Evolutionary conservation across 2,329 filamentous ascomycete genomes (phyloP).

Genomic region (Gaeumannomyces tritici): DNA sequence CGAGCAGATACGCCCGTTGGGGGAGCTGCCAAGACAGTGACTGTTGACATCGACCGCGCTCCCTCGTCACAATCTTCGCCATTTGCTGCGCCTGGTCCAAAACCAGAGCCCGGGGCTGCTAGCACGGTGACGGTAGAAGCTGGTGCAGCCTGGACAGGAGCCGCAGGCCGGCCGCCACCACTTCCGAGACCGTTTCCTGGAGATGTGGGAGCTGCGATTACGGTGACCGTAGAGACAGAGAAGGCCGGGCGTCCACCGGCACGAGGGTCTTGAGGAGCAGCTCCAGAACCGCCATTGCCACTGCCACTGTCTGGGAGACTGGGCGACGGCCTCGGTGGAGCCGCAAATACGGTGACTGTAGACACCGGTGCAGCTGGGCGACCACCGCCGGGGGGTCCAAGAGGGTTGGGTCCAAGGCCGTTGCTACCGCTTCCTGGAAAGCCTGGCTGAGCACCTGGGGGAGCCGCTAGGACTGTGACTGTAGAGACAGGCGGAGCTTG

Average conservation of each 20-base stretch:
- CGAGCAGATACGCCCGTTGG: neutral
- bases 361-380: neutral
- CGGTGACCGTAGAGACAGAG: conserved; percentile 3
- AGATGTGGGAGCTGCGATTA: neutral
- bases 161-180: neutral
- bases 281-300: conserved; percentile 3
- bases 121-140: neutral
- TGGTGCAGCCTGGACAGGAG: neutral
- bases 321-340: neutral
- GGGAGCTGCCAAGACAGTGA: conserved; percentile 1
- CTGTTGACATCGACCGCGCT: neutral
- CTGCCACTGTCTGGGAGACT: neutral
- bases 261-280: neutral
- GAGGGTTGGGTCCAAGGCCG: neutral
- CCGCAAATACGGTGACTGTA: conserved; percentile 1
- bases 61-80: conserved; percentile 1
- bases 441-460: conserved; percentile 2
- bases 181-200: neutral
- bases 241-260: neutral
- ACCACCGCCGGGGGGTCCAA: neutral
- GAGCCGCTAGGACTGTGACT: conserved; percentile 3
- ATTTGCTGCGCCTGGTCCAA: neutral
- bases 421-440: neutral
- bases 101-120: neutral
- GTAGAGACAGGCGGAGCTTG: neutral